Conservation (phyloP, 306 rosid genomes). For the Arachis hypogaea region DNA sequence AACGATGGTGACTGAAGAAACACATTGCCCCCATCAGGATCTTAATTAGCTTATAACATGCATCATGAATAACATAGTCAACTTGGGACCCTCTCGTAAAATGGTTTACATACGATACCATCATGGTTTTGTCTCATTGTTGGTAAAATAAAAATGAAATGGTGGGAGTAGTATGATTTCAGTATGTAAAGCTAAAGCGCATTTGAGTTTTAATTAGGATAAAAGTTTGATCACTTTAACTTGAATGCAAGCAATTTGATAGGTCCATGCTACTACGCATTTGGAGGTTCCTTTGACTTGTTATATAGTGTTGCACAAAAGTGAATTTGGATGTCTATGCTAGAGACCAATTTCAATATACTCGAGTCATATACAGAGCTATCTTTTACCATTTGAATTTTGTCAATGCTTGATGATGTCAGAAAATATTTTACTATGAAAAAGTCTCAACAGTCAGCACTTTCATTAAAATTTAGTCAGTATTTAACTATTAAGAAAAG, state of each 20-base stretch:
- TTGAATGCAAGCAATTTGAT: background rate
- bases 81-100: conserved; percentile 4
- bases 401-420: too few species aligned
- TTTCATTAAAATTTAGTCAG: too few species aligned
- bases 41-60: conserved; percentile 2
- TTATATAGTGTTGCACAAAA: too few species aligned
- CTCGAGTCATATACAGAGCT: too few species aligned
- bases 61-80: conserved; percentile 30
- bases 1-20: conserved; percentile 48
- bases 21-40: background rate
- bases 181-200: background rate
- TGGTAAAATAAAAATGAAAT: background rate
- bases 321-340: background rate
- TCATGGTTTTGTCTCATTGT: conserved; percentile 2
- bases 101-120: background rate
- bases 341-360: too few species aligned
- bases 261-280: background rate
- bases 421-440: too few species aligned
- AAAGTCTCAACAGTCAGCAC: too few species aligned
- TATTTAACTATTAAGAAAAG: too few species aligned
- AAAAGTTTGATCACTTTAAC: background rate
- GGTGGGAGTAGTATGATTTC: background rate
- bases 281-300: background rate
- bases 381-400: too few species aligned
- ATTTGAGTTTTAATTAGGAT: background rate